Conservation (phyloP, 176 grass and related monocot genomes). For the Aegilops sharonensis region DNA sequence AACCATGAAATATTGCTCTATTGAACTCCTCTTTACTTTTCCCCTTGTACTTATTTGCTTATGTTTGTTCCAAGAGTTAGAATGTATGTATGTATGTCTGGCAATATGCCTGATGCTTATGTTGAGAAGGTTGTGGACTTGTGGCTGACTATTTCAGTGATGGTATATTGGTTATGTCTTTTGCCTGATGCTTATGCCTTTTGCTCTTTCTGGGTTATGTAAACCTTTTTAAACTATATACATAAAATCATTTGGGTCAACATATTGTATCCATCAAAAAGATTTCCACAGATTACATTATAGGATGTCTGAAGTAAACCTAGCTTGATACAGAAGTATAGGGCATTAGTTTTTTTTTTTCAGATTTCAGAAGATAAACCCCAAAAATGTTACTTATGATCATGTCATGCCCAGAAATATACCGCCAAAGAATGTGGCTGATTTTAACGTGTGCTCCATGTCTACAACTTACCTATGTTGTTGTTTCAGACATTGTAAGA, state of each 20-base stretch:
- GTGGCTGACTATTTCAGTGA: conserved; percentile 18
- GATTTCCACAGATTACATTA: neutral
- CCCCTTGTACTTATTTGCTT: neutral
- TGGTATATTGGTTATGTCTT: neutral
- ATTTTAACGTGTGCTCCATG: neutral
- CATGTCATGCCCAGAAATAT: conserved; percentile 14
- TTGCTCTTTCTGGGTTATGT: neutral
- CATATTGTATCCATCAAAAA: neutral
- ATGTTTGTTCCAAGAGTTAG: neutral
- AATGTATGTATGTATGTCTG: neutral
- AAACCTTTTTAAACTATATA: neutral
- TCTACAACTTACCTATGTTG: conserved; percentile 6
- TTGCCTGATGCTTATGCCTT: neutral
- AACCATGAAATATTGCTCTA: conserved; percentile 22
- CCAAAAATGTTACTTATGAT: conserved; percentile 14
- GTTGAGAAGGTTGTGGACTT: neutral
- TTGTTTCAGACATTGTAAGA: conserved; percentile 7
- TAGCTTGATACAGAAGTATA: neutral
- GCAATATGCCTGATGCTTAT: neutral
- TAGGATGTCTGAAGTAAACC: conserved; percentile 13
- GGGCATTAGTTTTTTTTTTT: neutral
- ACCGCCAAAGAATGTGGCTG: neutral
- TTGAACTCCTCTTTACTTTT: neutral
- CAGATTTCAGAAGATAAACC: conserved; percentile 5
- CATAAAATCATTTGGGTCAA: neutral